Conservation (phyloP, 805 yeast species). For the Ogataea methylovora region DNA sequence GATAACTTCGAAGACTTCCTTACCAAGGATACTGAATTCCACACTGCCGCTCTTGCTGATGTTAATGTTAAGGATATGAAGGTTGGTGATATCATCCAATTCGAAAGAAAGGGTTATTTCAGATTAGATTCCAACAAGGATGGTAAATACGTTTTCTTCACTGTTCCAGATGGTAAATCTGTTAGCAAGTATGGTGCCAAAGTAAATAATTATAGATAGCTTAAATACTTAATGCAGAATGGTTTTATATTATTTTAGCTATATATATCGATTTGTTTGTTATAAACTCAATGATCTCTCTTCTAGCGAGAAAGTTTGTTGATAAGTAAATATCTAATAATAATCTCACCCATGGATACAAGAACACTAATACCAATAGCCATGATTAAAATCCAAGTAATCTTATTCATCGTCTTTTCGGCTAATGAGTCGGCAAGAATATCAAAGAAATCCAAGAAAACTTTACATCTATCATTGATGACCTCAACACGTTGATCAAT, state of each 20-base stretch:
- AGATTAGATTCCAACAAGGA: slow-evolving; percentile 62
- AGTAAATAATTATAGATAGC: slow-evolving; percentile 5
- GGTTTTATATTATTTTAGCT: too few relatives aligned
- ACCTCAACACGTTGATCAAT: slow-evolving; percentile 94
- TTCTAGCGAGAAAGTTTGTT: slow-evolving; percentile 6
- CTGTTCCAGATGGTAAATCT: slow-evolving; percentile 93
- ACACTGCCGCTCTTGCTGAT: slow-evolving; percentile 71
- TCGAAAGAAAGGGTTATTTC: slow-evolving; percentile 96
- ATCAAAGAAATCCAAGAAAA: slow-evolving; percentile 87
- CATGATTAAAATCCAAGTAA: slow-evolving; percentile 82
- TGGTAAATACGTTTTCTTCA: slow-evolving; percentile 71
- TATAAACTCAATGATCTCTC: too few relatives aligned
- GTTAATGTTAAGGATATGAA: slow-evolving; percentile 67
- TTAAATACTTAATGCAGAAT: too few relatives aligned
- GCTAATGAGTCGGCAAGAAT: slow-evolving; percentile 91
- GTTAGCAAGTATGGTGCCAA: slow-evolving; percentile 72
- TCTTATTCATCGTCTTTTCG: slow-evolving; percentile 84
- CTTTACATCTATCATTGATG: slow-evolving; percentile 87
- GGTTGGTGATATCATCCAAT: slow-evolving; percentile 85
- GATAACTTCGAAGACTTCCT: slow-evolving; percentile 90
- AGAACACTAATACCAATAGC: slow-evolving; percentile 72
- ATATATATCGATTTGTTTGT: too few relatives aligned
- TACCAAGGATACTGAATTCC: slow-evolving; percentile 84
- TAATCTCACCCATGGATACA: slow-evolving; percentile 70
- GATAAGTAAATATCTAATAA: slow-evolving; percentile 47